Evolutionary conservation across 1,284 basidiomycete genomes (phyloP).

Genomic region (Gyrodon tennesseensis): DNA sequence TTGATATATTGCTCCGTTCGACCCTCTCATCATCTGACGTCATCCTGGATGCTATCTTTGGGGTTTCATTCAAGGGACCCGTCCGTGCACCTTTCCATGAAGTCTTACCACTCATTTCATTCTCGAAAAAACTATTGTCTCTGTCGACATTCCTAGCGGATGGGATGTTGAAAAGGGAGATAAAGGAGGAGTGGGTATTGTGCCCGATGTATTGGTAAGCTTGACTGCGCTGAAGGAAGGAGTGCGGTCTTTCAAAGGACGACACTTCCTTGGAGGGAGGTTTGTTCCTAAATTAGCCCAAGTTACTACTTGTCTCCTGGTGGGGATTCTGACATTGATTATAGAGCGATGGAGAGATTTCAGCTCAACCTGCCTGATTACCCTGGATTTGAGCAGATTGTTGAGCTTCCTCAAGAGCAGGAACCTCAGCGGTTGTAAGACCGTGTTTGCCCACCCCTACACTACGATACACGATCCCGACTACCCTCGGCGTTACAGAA

Average conservation of each 20-base stretch:
- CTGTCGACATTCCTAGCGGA: constrained; percentile 94
- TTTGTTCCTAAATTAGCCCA: constrained; percentile 81
- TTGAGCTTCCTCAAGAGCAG: constrained; percentile 56
- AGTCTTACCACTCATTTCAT: constrained; percentile 67
- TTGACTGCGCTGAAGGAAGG: constrained; percentile 96
- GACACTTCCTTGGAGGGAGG: constrained; percentile 79
- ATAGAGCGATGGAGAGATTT: constrained; percentile 70
- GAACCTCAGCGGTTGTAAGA: constrained; percentile 23
- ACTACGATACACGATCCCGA: not conserved
- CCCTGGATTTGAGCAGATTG: constrained; percentile 75
- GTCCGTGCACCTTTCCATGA: constrained; percentile 84
- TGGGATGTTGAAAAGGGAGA: constrained; percentile 91
- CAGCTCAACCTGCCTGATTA: constrained; percentile 77
- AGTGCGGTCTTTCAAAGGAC: constrained; percentile 69
- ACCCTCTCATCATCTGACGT: constrained; percentile 73
- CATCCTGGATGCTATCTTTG: constrained; percentile 94
- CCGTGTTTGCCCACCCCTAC: not conserved
- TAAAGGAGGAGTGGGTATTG: constrained; percentile 55
- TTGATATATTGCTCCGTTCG: constrained; percentile 51
- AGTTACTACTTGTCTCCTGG: not conserved
- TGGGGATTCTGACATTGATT: constrained; percentile 11
- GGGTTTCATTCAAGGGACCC: constrained; percentile 94
- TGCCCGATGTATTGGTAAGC: constrained; percentile 82
- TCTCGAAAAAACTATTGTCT: constrained; percentile 72
- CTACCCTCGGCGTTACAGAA: not conserved